These are phyloP conservation scores for Penicillium sp. DNA, from an alignment of 2,329 filamentous ascomycete species.

Conservation along the genomic window DNA sequence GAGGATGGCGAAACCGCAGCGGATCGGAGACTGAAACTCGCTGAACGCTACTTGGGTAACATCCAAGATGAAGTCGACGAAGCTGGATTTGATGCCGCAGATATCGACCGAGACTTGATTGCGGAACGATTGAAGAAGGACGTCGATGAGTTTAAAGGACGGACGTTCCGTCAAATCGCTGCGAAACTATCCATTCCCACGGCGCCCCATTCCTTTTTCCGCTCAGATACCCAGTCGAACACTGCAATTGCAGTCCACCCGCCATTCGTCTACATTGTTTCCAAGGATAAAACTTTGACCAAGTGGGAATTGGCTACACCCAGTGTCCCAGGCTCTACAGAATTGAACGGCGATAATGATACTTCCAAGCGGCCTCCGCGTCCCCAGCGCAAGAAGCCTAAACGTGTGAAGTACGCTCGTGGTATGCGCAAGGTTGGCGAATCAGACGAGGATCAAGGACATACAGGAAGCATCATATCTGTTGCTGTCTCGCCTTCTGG, in stretches of 20 bases:
- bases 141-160: constrained; percentile 85
- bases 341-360: constrained; percentile 61
- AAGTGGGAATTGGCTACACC: constrained; percentile 79
- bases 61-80: constrained; percentile 79
- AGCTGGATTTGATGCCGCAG: constrained; percentile 85
- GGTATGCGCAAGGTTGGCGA: constrained; percentile 42
- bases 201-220: constrained; percentile 69
- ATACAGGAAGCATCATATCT: constrained; percentile 74
- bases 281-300: constrained; percentile 77
- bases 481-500: constrained; percentile 87
- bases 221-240: constrained; percentile 71
- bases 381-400: constrained; percentile 44
- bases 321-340: constrained; percentile 31
- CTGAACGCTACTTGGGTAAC: constrained; percentile 90
- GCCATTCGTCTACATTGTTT: constrained; percentile 82
- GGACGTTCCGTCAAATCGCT: constrained; percentile 78
- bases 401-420: constrained; percentile 49
- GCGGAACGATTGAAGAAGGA: constrained; percentile 88
- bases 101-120: constrained; percentile 89
- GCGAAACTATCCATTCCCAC: constrained; percentile 66
- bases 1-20: constrained; percentile 80
- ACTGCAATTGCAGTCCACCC: constrained; percentile 76
- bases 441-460: constrained; percentile 59
- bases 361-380: constrained; percentile 59
- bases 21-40: constrained; percentile 79